A percentile compares a stretch with the other conserved stretches of the same genome.
Evolutionary conservation across 202 grass and related monocot species (phyloP).

Genomic region (Zizania palustris): DNA sequence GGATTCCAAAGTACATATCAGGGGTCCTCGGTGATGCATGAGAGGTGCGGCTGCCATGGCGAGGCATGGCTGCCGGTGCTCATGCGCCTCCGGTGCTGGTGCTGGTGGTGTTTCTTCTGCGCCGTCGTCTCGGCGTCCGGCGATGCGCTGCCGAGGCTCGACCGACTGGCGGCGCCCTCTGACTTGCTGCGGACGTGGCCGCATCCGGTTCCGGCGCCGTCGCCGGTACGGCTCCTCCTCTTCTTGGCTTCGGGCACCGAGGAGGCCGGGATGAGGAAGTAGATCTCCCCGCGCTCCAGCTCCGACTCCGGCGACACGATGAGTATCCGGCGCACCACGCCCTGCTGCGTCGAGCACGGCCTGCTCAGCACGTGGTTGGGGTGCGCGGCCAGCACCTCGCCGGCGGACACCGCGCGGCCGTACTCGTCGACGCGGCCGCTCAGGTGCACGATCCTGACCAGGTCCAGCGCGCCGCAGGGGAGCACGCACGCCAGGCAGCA

Average conservation of each 20-base stretch:
- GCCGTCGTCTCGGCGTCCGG: conserved; percentile 28
- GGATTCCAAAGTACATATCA: background rate
- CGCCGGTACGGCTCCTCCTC: background rate
- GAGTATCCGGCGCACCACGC: conserved; percentile 50
- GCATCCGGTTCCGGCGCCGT: background rate
- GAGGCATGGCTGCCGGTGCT: conserved; percentile 55
- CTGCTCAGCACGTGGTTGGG: conserved; percentile 73
- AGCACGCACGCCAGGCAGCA: conserved; percentile 85
- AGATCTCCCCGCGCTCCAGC: conserved; percentile 76
- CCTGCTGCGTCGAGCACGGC: conserved; percentile 65
- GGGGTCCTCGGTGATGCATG: conserved; percentile 76
- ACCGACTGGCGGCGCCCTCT: background rate
- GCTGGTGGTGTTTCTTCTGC: conserved; percentile 2
- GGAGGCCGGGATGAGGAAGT: conserved; percentile 73
- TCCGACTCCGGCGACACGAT: conserved; percentile 67
- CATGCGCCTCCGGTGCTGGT: conserved; percentile 60
- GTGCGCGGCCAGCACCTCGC: conserved; percentile 67
- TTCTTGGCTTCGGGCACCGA: conserved; percentile 54
- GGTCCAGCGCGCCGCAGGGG: conserved; percentile 77
- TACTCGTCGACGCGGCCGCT: conserved; percentile 87
- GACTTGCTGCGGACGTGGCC: conserved; percentile 41
- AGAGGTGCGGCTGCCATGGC: conserved; percentile 74
- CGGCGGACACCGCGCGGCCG: conserved; percentile 63
- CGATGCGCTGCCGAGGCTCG: background rate
- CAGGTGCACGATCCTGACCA: conserved; percentile 79